Conservation (phyloP, 176 grass and related monocot genomes). For the Pharus latifolius region DNA sequence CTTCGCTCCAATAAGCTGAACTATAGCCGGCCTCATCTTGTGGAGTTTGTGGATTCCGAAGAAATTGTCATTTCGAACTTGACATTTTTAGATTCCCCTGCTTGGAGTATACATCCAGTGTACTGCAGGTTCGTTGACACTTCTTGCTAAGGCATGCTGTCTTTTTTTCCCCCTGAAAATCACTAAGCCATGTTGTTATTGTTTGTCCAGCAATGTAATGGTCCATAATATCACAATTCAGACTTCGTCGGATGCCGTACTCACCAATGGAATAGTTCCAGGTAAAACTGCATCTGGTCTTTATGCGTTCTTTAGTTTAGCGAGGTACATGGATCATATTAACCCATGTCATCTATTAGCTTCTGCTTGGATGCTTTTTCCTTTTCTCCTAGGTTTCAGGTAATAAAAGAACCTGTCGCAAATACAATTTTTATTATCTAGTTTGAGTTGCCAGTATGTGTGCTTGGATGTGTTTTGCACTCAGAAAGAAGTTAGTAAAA, state of each 20-base stretch:
- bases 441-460: neutral
- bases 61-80: constrained; percentile 67
- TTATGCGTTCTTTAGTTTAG: neutral
- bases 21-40: constrained; percentile 83
- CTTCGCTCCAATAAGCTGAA: constrained; percentile 51
- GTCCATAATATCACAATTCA: constrained; percentile 49
- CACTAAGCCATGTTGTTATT: neutral
- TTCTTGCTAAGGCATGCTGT: neutral
- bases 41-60: constrained; percentile 64
- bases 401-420: neutral
- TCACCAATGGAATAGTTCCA: constrained; percentile 79
- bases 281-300: constrained; percentile 20
- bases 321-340: neutral
- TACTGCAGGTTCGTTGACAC: constrained; percentile 52
- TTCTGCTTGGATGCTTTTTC: constrained; percentile 15
- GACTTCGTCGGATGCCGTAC: constrained; percentile 51
- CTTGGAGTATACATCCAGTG: constrained; percentile 79
- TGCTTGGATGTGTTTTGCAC: neutral
- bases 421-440: neutral
- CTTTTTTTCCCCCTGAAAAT: too few species aligned
- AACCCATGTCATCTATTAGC: neutral
- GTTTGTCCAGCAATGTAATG: constrained; percentile 44
- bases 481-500: too few species aligned
- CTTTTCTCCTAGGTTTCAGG: neutral
- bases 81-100: constrained; percentile 68